These are phyloP conservation scores for Fragosphaeria purpurea DNA, from an alignment of 2,329 filamentous ascomycete genomes.

Conservation along the genomic window DNA sequence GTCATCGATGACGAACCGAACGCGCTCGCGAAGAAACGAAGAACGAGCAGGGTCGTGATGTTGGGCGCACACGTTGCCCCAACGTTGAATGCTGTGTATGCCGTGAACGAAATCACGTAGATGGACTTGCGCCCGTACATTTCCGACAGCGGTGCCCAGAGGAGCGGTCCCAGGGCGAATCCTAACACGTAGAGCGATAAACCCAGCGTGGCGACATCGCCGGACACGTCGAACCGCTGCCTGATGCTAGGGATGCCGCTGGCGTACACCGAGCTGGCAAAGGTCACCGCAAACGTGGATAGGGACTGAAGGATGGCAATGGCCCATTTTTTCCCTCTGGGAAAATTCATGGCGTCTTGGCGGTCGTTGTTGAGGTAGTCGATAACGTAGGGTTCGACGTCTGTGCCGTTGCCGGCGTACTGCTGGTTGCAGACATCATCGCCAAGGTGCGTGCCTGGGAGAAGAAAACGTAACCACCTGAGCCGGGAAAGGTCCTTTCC, in stretches of 20 bases:
- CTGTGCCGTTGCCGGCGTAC: no score
- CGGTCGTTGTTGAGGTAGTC: conserved; percentile 41
- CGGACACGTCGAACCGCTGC: conserved; percentile 26
- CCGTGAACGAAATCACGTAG: background rate
- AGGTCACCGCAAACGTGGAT: conserved; percentile 41
- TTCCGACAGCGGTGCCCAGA: conserved; percentile 35
- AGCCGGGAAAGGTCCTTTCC: no score
- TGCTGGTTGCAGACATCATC: no score
- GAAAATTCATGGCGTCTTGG: conserved; percentile 42
- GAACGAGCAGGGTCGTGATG: background rate
- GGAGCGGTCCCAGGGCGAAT: conserved; percentile 37
- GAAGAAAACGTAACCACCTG: no score
- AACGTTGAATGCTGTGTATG: conserved; percentile 1
- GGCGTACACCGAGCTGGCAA: conserved; percentile 39
- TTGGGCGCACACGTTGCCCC: conserved; percentile 17
- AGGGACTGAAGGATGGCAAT: conserved; percentile 38
- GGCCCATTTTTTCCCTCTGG: conserved; percentile 36
- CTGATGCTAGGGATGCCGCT: conserved; percentile 28
- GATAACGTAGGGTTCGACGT: conserved; percentile 28
- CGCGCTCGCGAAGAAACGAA: conserved; percentile 3
- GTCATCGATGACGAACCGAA: background rate
- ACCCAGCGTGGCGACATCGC: conserved; percentile 35
- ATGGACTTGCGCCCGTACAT: conserved; percentile 4
- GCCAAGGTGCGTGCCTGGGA: no score
- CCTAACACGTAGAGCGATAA: conserved; percentile 43